A percentile compares a stretch with the other conserved stretches of the same genome.
These are phyloP conservation scores for Pholiota molesta DNA, from an alignment of 768 basidiomycete genomes.

Conservation along the genomic window DNA sequence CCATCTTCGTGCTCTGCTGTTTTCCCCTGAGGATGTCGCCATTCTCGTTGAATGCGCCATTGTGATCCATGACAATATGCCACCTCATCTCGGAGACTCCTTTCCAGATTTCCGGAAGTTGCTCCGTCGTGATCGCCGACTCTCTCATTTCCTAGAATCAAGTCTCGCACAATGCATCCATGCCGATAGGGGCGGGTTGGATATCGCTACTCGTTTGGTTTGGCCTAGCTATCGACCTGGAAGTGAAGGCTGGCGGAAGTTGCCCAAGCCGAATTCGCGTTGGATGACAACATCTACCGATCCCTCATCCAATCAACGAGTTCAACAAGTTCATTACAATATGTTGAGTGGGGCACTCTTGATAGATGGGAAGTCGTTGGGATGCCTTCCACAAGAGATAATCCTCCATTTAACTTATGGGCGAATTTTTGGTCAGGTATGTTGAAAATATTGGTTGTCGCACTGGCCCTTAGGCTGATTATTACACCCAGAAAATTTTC, in stretches of 20 bases:
- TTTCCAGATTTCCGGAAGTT: slow-evolving; percentile 22
- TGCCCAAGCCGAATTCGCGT: slow-evolving; percentile 15
- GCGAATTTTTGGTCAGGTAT: slow-evolving; percentile 38
- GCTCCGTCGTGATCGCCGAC: slow-evolving; percentile 33
- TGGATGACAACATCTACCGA: slow-evolving; percentile 31
- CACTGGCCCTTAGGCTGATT: not conserved
- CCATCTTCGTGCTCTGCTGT: slow-evolving; percentile 23
- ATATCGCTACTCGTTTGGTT: slow-evolving; percentile 28
- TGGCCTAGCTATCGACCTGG: slow-evolving; percentile 34
- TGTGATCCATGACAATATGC: slow-evolving; percentile 32
- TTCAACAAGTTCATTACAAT: slow-evolving; percentile 40
- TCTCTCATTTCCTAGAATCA: slow-evolving; percentile 32
- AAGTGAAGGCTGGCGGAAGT: slow-evolving; percentile 10
- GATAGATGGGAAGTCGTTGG: slow-evolving; percentile 43
- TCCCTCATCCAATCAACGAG: slow-evolving; percentile 4
- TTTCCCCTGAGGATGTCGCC: slow-evolving; percentile 25
- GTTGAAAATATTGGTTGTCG: not conserved
- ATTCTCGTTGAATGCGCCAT: slow-evolving; percentile 36
- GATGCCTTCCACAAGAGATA: slow-evolving; percentile 39
- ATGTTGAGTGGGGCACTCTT: slow-evolving; percentile 42
- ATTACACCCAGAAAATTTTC: slow-evolving; percentile 29
- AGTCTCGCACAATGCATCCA: slow-evolving; percentile 19
- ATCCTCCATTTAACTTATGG: slow-evolving; percentile 33
- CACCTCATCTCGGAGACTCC: slow-evolving; percentile 15
- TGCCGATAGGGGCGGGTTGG: slow-evolving; percentile 24